Evolutionary conservation across 345 rosid genomes (phyloP), one percentile per base, ranked within the genome.

Genomic region (Hibiscus tridactylites): DNA sequence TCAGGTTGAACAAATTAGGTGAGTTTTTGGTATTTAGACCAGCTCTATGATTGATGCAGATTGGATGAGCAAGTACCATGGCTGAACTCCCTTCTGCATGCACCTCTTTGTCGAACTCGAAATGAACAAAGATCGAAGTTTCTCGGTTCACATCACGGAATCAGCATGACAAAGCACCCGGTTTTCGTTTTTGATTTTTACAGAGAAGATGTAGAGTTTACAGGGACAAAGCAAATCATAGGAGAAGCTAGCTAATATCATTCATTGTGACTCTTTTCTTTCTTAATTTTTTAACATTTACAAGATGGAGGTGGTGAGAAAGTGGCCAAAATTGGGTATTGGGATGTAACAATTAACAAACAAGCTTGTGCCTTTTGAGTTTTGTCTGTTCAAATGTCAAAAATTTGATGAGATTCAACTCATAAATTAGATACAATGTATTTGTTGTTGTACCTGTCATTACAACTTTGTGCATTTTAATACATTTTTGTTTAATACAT

Each of bases 251-350:
- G 76, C 24, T 39, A 8, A 17, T 54, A 0, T 68, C 54, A 77
- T 80, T 77, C 74, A 73, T 77, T 80, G 37, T 37, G 54, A 52
- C 53, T 35, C 19, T 77, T n/a, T 53, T 16, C 53, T 49, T 50
- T 11, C 53, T 56, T 35, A 35, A 35, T 53, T 11, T 2, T 56
- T 56, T 53, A n/a, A 53, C 44, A n/a, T 53, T 42, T 54, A 17
- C 28, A 54, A 17, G 26, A 19, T 54, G 59, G 9, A 57, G 61
- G 29, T 52, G 61, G 29, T 52, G 61, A 28, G 66, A 61, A 54
- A 64, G 61, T 37, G 37, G 44, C 24, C 56, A 15, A 58, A 71
- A 63, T 63, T 58, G 61, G 65, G 74, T 77, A 56, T 74, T 69
- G 3, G 16, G 28, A 61, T 73, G 72, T 75, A 70, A 31, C 69